Conservation (phyloP, 176 grass and related monocot genomes). For the Thinopyrum elongatum region DNA sequence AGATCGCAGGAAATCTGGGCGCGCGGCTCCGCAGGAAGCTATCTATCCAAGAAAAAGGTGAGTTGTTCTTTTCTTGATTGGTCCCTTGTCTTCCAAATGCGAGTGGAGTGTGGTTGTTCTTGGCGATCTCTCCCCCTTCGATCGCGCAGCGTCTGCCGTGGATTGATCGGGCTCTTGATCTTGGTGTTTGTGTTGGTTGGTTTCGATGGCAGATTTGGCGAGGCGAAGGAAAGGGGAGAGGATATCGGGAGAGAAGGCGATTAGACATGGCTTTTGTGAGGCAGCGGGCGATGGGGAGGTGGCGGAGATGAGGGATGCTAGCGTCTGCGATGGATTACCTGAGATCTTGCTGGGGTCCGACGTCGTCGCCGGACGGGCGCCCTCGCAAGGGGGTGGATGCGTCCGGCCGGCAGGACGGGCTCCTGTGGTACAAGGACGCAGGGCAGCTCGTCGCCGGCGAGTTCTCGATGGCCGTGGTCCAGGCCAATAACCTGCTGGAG, state of each 20-base stretch:
- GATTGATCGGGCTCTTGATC: constrained; percentile 23
- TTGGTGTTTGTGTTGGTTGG: constrained; percentile 1
- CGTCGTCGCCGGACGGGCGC: constrained; percentile 37
- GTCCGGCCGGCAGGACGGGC: constrained; percentile 61
- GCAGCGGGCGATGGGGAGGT: constrained; percentile 33
- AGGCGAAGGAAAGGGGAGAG: background rate
- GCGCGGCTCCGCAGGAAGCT: background rate
- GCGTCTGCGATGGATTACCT: constrained; percentile 57
- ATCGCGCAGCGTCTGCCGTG: constrained; percentile 21
- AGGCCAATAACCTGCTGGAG: constrained; percentile 87
- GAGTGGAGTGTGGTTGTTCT: constrained; percentile 5
- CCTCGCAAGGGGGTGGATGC: constrained; percentile 47
- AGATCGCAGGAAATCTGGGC: constrained; percentile 31
- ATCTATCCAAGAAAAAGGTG: constrained; percentile 33
- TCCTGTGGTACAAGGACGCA: constrained; percentile 86
- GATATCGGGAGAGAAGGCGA: background rate
- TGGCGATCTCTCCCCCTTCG: constrained; percentile 19
- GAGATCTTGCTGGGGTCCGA: constrained; percentile 71
- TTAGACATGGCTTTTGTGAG: constrained; percentile 5
- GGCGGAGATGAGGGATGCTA: constrained; percentile 66
- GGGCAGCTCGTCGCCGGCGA: constrained; percentile 62
- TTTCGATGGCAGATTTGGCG: constrained; percentile 25
- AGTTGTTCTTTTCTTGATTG: constrained; percentile 26
- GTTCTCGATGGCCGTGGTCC: constrained; percentile 91
- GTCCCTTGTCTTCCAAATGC: constrained; percentile 37